These are phyloP conservation scores for Beta macrorhiza DNA, from an alignment of 179 eudicot species.

Conservation along the genomic window DNA sequence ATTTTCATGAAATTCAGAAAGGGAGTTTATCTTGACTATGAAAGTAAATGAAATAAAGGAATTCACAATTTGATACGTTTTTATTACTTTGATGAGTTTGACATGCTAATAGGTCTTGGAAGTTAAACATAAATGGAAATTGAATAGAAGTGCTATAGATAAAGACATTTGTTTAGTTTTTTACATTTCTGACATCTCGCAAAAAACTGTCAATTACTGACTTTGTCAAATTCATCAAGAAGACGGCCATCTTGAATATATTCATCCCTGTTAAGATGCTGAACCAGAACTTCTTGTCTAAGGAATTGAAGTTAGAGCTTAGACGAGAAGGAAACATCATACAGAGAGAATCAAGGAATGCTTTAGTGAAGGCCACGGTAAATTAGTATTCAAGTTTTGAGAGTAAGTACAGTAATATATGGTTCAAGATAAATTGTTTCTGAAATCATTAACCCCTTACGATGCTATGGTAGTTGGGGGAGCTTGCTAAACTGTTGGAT, in stretches of 20 bases:
- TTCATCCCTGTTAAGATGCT: neutral
- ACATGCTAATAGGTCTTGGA: neutral
- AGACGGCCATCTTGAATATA: neutral
- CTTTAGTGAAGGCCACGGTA: neutral
- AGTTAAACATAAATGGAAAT: neutral
- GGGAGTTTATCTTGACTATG: neutral
- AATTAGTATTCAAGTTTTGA: too few relatives aligned
- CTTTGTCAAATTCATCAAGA: neutral
- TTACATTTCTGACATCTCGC: neutral
- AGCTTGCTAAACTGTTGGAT: neutral
- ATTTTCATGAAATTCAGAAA: neutral
- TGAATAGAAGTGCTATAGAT: neutral
- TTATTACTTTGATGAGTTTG: neutral
- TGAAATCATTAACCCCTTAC: too few relatives aligned
- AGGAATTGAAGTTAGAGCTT: neutral
- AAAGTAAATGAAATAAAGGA: neutral
- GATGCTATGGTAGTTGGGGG: neutral
- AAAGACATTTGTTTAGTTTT: neutral
- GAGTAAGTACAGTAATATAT: too few relatives aligned
- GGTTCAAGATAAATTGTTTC: too few relatives aligned
- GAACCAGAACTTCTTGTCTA: neutral
- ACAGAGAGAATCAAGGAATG: neutral
- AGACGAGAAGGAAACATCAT: neutral
- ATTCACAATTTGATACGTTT: neutral
- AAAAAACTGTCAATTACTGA: neutral